Conservation (phyloP, 2,329 filamentous ascomycete genomes). For the Colletotrichum spaethianum region DNA sequence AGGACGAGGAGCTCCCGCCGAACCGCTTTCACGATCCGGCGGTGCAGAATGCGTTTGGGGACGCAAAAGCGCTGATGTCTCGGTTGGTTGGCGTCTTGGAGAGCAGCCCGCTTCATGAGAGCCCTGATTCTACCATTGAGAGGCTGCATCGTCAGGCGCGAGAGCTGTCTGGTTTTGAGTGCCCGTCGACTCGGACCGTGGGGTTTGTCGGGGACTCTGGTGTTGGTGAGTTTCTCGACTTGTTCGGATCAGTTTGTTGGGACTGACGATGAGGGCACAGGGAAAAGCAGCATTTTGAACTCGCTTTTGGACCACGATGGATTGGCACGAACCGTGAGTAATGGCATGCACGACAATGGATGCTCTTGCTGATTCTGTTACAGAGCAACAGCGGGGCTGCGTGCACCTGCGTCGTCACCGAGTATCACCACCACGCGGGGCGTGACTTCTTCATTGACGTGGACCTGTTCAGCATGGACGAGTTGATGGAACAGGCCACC, state of each 20-base stretch:
- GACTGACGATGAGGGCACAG: slow-evolving; percentile 42
- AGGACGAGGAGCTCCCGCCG: slow-evolving; percentile 51
- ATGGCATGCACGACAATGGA: background rate
- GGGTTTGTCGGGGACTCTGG: slow-evolving; percentile 65
- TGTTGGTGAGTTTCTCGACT: slow-evolving; percentile 51
- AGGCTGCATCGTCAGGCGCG: slow-evolving; percentile 51
- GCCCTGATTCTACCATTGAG: slow-evolving; percentile 56
- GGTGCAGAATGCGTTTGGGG: slow-evolving; percentile 52
- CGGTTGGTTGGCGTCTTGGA: slow-evolving; percentile 51
- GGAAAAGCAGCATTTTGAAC: slow-evolving; percentile 66
- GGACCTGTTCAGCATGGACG: slow-evolving; percentile 49
- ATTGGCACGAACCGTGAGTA: slow-evolving; percentile 59
- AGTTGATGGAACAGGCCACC: slow-evolving; percentile 52
- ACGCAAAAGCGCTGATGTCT: slow-evolving; percentile 52
- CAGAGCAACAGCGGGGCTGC: slow-evolving; percentile 61
- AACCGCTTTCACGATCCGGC: slow-evolving; percentile 53
- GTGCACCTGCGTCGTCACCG: slow-evolving; percentile 64
- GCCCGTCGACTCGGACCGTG: slow-evolving; percentile 56
- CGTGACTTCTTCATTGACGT: slow-evolving; percentile 52
- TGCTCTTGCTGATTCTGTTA: background rate
- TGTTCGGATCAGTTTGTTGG: background rate
- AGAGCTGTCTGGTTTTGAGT: slow-evolving; percentile 53
- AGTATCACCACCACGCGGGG: slow-evolving; percentile 57
- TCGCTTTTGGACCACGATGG: slow-evolving; percentile 58
- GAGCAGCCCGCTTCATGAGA: slow-evolving; percentile 52